Percentiles rank a stretch among this genome's conserved stretches.
Conservation (phyloP, 2,329 filamentous ascomycete species). For the Capronia epimyces region DNA sequence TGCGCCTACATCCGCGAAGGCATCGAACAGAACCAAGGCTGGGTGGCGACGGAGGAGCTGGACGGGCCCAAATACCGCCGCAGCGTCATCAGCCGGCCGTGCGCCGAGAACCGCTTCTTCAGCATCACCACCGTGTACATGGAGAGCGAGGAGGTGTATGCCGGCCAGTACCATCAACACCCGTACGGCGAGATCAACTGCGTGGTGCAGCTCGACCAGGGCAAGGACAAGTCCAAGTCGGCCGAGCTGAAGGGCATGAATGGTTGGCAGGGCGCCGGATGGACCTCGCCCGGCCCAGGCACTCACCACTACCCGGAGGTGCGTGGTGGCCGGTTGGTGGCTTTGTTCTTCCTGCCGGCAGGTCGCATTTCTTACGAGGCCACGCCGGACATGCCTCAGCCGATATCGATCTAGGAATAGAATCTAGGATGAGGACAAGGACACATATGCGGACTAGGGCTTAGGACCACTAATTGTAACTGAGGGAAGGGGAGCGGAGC, state of each 20-base stretch:
- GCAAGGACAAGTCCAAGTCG: too few relatives aligned
- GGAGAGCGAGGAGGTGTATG: constrained; percentile 46
- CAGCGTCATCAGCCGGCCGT: constrained; percentile 45
- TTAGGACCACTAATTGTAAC: too few relatives aligned
- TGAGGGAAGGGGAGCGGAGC: too few relatives aligned
- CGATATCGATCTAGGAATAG: background rate
- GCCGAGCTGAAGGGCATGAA: constrained; percentile 53
- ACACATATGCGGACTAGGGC: too few relatives aligned
- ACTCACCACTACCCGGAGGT: constrained; percentile 55
- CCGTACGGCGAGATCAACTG: constrained; percentile 55
- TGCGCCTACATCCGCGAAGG: constrained; percentile 38
- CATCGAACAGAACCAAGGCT: constrained; percentile 39
- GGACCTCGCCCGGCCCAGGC: constrained; percentile 51
- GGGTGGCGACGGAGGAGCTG: constrained; percentile 43
- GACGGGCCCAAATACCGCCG: constrained; percentile 46
- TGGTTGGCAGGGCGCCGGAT: constrained; percentile 53
- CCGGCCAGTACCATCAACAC: constrained; percentile 51
- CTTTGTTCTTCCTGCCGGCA: constrained; percentile 53
- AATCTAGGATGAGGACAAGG: too few relatives aligned
- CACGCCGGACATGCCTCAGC: constrained; percentile 23
- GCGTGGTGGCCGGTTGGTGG: constrained; percentile 47
- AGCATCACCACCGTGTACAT: constrained; percentile 56
- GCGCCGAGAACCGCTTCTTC: constrained; percentile 46
- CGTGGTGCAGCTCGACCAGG: constrained; percentile 47
- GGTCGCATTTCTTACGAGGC: constrained; percentile 43